Evolutionary conservation across 2,329 filamentous ascomycete genomes (phyloP), one percentile per base, ranked within the genome.

Genomic region (Pseudogymnoascus sp.): DNA sequence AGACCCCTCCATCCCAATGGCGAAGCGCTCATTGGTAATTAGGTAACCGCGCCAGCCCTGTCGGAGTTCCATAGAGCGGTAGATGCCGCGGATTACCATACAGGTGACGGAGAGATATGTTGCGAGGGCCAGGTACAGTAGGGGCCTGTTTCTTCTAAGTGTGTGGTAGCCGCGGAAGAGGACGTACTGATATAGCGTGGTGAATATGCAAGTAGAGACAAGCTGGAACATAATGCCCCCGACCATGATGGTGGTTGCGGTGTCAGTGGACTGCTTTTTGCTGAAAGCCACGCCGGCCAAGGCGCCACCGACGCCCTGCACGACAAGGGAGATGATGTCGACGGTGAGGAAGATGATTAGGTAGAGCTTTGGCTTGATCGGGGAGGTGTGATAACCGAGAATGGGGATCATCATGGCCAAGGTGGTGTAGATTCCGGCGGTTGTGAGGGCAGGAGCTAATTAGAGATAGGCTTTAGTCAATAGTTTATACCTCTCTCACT

Each of bases 371-470:
- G 83, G 80, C 1, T 73, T 74, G 62, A 86, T 65, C 65, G 81
- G 80, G 13, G 82, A 84, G 61, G 82, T 75, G 37, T 68, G 50
- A 10, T 80, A 77, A 73, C 76, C 77, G 65, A 85, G 75, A 50
- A 77, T 73, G 33, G 82, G 75, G 65, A 80, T 78, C 67, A 83
- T 73, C 75, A 85, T 83, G 73, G 85, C 84, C 65, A 87, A 80
- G 4, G 82, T 86, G 21, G 87, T 79, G 76, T 87, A 87, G 72
- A 87, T 80, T 70, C 80, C 80, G 67, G 83, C 82, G 75, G 83
- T 85, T 74, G 85, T 77, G 64, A 86, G 79, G 38, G 83, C 64
- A 7, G 68, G 68, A 23, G 68, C 66, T 68, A 38, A 29, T 19
- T n/a, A 23, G 19, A 37, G 46, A 38, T 64, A 56, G 65, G 63